Base-by-base conservation (phyloP, 139 green algal genomes). In the Protoeuglena noctilucae region DNA sequence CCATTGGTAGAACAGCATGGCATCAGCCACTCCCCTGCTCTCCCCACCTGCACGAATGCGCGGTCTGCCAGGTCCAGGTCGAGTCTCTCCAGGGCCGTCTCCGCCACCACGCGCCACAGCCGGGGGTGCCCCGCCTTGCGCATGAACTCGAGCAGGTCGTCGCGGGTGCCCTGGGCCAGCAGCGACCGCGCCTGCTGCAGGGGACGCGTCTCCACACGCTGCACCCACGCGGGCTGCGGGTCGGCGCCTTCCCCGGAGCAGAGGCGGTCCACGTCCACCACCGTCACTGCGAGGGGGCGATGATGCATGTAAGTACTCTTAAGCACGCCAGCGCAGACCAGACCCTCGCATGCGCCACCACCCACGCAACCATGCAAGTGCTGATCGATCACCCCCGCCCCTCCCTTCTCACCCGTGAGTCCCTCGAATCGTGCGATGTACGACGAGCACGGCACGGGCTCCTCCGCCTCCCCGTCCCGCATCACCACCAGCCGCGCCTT, bases 401-500 rank as follows among this genome's bases (percentile, higher is more conserved):
- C 34, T n/a, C 34, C 34, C 34, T 9, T 14, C 34, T 14, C 14
- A n/a, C 34, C 34, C 14, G 34, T 14, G 34, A 45, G 34, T n/a
- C 34, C 9, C 34, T 46, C 19, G 25, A 54, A 26, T 26, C 31
- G 1, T 2, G 19, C 28, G 27, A 4, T 61, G n/a, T 75, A 65
- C 55, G 86, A 89, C 46, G 34, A 48, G 60, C 76, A 84, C 57
- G 56, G 62, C 6, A 88, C 65, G 4, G 81, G 83, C 67, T 93
- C 83, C 69, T 93, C 80, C 12, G 81, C 67, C 31, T 89, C 76
- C 25, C 68, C 28, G 3, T 70, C 78, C 2, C 78, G 60, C 60
- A 89, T 79, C 18, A 89, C 75, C 57, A 84, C 82, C 75, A 89
- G 80, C 50, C 69, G 65, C 2, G 72, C 74, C 73, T 89, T 89